phyloP scores from a whole-genome alignment of 257 asterid genomes.

The Nemophila menziesii region DNA sequence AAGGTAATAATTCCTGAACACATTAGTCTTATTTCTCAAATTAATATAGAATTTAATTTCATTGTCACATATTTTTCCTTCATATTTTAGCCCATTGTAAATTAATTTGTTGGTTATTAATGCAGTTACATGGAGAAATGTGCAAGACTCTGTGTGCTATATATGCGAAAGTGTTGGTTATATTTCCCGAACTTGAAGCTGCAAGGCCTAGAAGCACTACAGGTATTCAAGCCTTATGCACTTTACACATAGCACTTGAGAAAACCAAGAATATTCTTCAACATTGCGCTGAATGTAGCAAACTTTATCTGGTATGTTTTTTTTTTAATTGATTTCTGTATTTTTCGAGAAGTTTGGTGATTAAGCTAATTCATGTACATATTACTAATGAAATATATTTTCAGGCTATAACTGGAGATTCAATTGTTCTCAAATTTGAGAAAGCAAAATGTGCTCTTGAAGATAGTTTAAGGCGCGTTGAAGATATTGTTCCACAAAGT shows the following conservation, averaged over 20 bases:
- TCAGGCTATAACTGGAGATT: slow-evolving; percentile 96
- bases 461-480: slow-evolving; percentile 82
- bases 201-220: slow-evolving; percentile 97
- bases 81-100: too few relatives aligned
- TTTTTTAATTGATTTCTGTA: not conserved
- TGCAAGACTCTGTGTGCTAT: slow-evolving; percentile 68
- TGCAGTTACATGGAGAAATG: slow-evolving; percentile 96
- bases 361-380: not conserved
- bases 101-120: slow-evolving; percentile 12
- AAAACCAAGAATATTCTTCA: slow-evolving; percentile 88
- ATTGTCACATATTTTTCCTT: not conserved
- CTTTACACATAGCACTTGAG: slow-evolving; percentile 97
- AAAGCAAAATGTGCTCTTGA: slow-evolving; percentile 84
- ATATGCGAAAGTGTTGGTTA: slow-evolving; percentile 63
- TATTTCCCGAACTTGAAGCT: slow-evolving; percentile 93
- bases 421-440: slow-evolving; percentile 81
- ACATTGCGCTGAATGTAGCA: slow-evolving; percentile 92
- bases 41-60: not conserved
- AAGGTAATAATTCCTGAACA: slow-evolving; percentile 37
- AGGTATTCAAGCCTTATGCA: slow-evolving; percentile 95
- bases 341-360: not conserved
- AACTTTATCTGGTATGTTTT: slow-evolving; percentile 78
- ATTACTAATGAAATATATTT: slow-evolving; percentile 6
- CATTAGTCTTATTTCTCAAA: not conserved
- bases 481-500: slow-evolving; percentile 82